Conservation (phyloP, 129 eudicot genomes). For the Oenanthe sinensis region DNA sequence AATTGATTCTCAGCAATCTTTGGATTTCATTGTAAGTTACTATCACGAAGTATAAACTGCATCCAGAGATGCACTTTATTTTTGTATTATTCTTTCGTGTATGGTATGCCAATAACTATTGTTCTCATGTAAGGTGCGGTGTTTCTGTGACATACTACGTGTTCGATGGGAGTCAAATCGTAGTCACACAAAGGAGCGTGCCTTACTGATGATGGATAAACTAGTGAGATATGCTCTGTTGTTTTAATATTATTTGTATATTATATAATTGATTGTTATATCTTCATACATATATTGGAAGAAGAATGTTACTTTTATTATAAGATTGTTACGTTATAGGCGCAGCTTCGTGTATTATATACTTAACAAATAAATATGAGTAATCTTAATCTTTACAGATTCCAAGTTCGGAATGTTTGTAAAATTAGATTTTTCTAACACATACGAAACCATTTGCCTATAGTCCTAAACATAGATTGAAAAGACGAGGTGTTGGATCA, state of each 20-base stretch:
- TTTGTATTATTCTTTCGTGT: not conserved
- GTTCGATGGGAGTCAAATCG: constrained; percentile 88
- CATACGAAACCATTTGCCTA: not conserved
- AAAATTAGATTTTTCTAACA: not conserved
- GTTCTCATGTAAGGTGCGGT: constrained; percentile 26
- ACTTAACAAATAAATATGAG: not conserved
- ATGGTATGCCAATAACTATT: not conserved
- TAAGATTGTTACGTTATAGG: not conserved
- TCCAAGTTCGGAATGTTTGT: not conserved
- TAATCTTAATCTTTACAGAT: not conserved
- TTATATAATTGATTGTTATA: not conserved
- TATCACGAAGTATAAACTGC: not conserved
- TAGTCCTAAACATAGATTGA: not conserved
- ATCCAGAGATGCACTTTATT: not conserved
- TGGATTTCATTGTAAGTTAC: constrained; percentile 45
- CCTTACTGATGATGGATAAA: constrained; percentile 85
- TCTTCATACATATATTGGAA: not conserved
- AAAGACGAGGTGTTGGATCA: not conserved
- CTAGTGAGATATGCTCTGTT: constrained; percentile 23
- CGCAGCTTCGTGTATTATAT: not conserved
- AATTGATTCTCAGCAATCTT: constrained; percentile 71
- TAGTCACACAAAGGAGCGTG: constrained; percentile 84
- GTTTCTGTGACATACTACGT: constrained; percentile 71
- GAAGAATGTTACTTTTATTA: not conserved
- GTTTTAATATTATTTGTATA: not conserved